Conservation (phyloP, 495 filamentous ascomycete genomes). For the Aspergillus funiculosus region DNA sequence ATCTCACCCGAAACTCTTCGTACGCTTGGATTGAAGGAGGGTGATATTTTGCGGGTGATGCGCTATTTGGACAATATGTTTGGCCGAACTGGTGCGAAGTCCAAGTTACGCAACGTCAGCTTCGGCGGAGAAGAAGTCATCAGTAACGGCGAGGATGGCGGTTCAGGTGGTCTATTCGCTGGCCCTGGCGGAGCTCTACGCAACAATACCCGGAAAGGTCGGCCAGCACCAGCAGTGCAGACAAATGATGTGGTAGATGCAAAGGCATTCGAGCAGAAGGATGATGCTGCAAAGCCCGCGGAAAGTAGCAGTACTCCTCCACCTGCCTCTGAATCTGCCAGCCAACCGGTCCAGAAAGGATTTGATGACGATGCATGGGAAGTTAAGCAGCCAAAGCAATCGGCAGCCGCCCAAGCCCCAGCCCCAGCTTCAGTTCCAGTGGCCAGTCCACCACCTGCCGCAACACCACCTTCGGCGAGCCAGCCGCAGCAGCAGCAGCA, state of each 20-base stretch:
- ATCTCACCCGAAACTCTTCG: slow-evolving; percentile 76
- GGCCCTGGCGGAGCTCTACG: slow-evolving; percentile 80
- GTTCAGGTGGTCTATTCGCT: slow-evolving; percentile 73
- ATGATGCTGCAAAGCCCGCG: slow-evolving; percentile 35
- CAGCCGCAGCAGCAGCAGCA: too few relatives aligned
- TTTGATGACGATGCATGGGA: slow-evolving; percentile 99
- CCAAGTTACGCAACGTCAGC: slow-evolving; percentile 55
- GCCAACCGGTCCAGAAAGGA: slow-evolving; percentile 47
- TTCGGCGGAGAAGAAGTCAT: slow-evolving; percentile 54
- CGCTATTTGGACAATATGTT: slow-evolving; percentile 81
- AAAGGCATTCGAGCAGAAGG: slow-evolving; percentile 71
- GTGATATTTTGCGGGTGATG: slow-evolving; percentile 93
- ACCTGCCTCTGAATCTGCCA: slow-evolving; percentile 27
- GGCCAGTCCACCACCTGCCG: slow-evolving; percentile 26
- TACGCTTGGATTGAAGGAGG: slow-evolving; percentile 85
- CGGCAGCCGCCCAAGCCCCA: slow-evolving; percentile 34
- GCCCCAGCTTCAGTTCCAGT: slow-evolving; percentile 25
- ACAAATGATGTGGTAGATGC: slow-evolving; percentile 81
- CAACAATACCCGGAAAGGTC: slow-evolving; percentile 93
- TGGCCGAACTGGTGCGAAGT: slow-evolving; percentile 53
- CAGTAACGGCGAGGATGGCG: slow-evolving; percentile 46
- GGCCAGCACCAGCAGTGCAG: slow-evolving; percentile 77
- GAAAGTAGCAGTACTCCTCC: slow-evolving; percentile 45
- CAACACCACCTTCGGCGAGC: slow-evolving; percentile 34
- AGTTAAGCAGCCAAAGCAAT: slow-evolving; percentile 76